phyloP scores from a whole-genome alignment of 495 filamentous ascomycete species.

The Xylaria flabelliformis region DNA sequence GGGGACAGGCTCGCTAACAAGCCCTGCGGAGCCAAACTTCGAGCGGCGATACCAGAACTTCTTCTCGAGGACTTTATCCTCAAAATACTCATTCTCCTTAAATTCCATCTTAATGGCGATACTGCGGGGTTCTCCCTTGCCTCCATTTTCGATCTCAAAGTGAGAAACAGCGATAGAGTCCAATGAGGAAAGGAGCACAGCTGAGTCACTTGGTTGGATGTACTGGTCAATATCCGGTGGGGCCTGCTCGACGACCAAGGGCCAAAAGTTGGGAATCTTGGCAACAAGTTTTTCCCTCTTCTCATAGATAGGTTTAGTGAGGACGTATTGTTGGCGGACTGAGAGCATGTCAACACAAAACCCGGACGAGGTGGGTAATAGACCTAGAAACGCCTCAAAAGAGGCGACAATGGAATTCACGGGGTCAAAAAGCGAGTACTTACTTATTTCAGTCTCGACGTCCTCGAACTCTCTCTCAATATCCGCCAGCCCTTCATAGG shows the following conservation, averaged over 20 bases:
- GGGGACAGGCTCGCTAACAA: slow-evolving; percentile 83
- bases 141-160: slow-evolving; percentile 73
- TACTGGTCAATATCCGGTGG: slow-evolving; percentile 83
- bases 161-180: slow-evolving; percentile 69
- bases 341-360: slow-evolving; percentile 27
- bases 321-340: slow-evolving; percentile 64
- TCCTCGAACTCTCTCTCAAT: slow-evolving; percentile 75
- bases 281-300: slow-evolving; percentile 71
- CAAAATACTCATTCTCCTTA: slow-evolving; percentile 73
- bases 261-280: slow-evolving; percentile 85
- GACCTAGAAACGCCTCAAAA: not conserved
- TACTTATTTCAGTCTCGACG: slow-evolving; percentile 72
- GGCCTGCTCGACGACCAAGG: slow-evolving; percentile 82
- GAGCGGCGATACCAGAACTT: slow-evolving; percentile 80
- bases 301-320: slow-evolving; percentile 67
- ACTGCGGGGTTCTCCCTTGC: slow-evolving; percentile 67
- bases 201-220: slow-evolving; percentile 79
- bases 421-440: slow-evolving; percentile 34
- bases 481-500: slow-evolving; percentile 63
- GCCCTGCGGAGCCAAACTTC: slow-evolving; percentile 69
- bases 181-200: slow-evolving; percentile 66
- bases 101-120: slow-evolving; percentile 68
- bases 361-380: not conserved
- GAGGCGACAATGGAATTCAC: not conserved
- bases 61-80: slow-evolving; percentile 79